A percentile compares a stretch with the other conserved stretches of the same genome.
Evolutionary conservation across 441 rosid genomes (phyloP).

Genomic region (Lepidium campestre): DNA sequence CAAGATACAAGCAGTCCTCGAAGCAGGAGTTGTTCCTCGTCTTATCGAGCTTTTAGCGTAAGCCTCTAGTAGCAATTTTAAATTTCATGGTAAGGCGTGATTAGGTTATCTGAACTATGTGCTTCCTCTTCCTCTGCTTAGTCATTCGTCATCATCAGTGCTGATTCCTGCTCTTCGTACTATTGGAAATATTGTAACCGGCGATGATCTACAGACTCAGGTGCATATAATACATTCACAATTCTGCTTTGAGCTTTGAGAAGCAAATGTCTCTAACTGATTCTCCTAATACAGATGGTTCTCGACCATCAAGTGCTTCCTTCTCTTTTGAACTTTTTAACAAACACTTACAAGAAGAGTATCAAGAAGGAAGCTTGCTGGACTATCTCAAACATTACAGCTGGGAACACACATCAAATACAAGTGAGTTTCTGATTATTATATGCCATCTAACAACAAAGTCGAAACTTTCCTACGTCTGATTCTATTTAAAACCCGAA

Average conservation of each 20-base stretch:
- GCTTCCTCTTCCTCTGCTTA: constrained; percentile 7
- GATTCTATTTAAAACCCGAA: neutral
- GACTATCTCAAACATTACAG: constrained; percentile 68
- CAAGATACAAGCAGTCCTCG: constrained; percentile 47
- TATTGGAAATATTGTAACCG: constrained; percentile 60
- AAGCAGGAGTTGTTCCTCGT: constrained; percentile 47
- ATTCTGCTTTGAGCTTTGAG: neutral
- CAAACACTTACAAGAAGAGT: constrained; percentile 44
- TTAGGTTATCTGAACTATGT: constrained; percentile 18
- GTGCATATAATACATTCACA: constrained; percentile 17
- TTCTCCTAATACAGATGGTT: constrained; percentile 29
- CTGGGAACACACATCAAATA: constrained; percentile 53
- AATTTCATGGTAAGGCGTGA: neutral
- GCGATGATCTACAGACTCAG: constrained; percentile 59
- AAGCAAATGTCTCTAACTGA: constrained; percentile 2
- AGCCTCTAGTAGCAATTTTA: constrained; percentile 16
- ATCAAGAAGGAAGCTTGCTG: constrained; percentile 68
- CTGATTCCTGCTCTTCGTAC: constrained; percentile 59
- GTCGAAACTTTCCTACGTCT: neutral
- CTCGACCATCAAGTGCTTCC: constrained; percentile 43
- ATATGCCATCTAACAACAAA: neutral
- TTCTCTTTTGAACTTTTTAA: constrained; percentile 36
- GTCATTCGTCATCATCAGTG: constrained; percentile 49
- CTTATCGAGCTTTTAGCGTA: constrained; percentile 47
- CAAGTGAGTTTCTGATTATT: constrained; percentile 35